Base-by-base conservation (phyloP, 2,329 filamentous ascomycete species). In the Microdochium trichocladiopsis region DNA sequence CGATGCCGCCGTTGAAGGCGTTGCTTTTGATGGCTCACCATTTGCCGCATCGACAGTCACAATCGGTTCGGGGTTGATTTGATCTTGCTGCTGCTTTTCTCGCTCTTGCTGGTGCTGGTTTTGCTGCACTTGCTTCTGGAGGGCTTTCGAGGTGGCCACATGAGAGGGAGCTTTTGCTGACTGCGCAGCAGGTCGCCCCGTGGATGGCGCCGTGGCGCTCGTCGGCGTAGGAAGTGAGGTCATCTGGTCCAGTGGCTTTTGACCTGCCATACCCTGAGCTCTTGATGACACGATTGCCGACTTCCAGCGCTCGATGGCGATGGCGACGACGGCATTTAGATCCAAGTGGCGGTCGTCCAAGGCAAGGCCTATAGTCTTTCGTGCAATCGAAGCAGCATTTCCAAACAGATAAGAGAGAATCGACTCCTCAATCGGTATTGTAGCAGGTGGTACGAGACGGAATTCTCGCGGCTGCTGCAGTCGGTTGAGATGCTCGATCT, bases 281-380 rank as follows among this genome's bases (percentile, higher is more conserved):
- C 79, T 72, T 2, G 74, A 70, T 5, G 78, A 74, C n/a, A 73
- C 68, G 12, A 86, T 77, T 16, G 85, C 79, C 4, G 69, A 72
- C 66, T 83, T 86, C 83, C 83, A 86, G 25, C 80, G 72, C 45
- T 79, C 76, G 53, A 86, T 83, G 2, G 76, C 76, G n/a, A 71
- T 69, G 6, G 77, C 67, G 5, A 84, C 74, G 36, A 81, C 61
- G 0, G 74, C 73, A 54, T 71, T 71, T 1, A 84, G 63, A 55
- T 83, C 80, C 4, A 74, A 56, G 50, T 80, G 73, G 1, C 73
- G 70, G 58, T 84, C 79, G 31, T 78, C 71, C 2, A 78, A 50
- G 41, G 69, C 71, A 47, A 79, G 66, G 0, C 79, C 80, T 2
- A 80, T 61, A 21, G 16, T 18, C 18, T 22, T 22, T 18, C 41